Evolutionary conservation across 2,329 filamentous ascomycete genomes (phyloP), one percentile per base, ranked within the genome.

Genomic region (Hypoxylon sp.): DNA sequence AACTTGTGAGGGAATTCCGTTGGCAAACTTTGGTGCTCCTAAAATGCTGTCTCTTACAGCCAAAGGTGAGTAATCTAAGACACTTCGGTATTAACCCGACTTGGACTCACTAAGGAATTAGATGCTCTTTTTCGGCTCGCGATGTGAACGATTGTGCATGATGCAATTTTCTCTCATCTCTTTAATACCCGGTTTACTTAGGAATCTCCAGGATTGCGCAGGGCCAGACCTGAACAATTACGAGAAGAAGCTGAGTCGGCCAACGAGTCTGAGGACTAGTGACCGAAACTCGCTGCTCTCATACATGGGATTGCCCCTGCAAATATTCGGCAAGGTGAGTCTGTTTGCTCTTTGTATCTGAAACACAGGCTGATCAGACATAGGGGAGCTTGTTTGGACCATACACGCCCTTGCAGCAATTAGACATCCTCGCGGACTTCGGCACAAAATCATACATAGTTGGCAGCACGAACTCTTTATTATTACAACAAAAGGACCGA

Each of bases 81-180:
- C 34, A 32, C 23, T 41, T 16, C 37, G 12, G 9, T 21, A 29
- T 41, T 21, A 25, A 16, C 19, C 34, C 23, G 23, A 29, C 27
- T 43, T 21, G 54, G 32, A 53, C 67, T 71, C 29, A 71, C 61
- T n/a, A 51, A 16, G 11, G 58, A 12, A 27, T 0, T 72, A 97
- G 94, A 98, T 98, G 91, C 89, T 99, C 57, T 98, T 99, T 82
- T 99, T 98, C 74, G 94, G 96, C 67, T 94, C 95, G n/a, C 90
- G 94, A 73, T 98, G 96, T 79, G 96, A 99, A 79, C 88, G 92
- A 70, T 83, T 99, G 71, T 99, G 96, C 86, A 97, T 98, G 92
- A 94, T 97, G 81, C 96, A 99, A 79, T 99, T 98, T 81, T 96
- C 95, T 45, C 87, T 99, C 47, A 91, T 99, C 72, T 97, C 95